phyloP scores from a whole-genome alignment of 352 stramenopile genomes.

The Pythium guiyangense region DNA sequence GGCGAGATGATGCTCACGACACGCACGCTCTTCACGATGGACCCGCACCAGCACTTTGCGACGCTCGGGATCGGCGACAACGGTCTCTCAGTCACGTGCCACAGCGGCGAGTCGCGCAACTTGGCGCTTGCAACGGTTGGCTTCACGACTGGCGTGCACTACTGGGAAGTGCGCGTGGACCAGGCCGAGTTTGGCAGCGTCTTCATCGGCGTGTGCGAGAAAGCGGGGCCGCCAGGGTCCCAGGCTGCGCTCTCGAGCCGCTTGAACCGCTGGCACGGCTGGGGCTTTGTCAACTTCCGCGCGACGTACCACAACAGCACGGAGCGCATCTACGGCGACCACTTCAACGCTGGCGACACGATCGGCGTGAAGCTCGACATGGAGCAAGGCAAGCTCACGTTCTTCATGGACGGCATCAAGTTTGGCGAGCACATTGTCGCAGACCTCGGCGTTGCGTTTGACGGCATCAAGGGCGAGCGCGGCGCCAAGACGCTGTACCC shows the following conservation, averaged over 20 bases:
- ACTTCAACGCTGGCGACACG: conserved; percentile 95
- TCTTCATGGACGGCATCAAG: conserved; percentile 99
- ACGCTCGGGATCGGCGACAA: conserved; percentile 76
- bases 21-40: conserved; percentile 83
- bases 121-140: conserved; percentile 80
- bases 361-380: conserved; percentile 99
- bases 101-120: conserved; percentile 83
- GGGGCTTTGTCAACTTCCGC: conserved; percentile 98
- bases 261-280: conserved; percentile 89
- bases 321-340: conserved; percentile 87
- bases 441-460: conserved; percentile 96
- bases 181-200: conserved; percentile 97
- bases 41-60: conserved; percentile 73
- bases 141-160: conserved; percentile 92
- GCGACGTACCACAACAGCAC: conserved; percentile 92
- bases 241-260: conserved; percentile 70
- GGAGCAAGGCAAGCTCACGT: conserved; percentile 96
- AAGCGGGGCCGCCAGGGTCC: conserved; percentile 70
- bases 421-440: conserved; percentile 99
- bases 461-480: conserved; percentile 88
- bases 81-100: conserved; percentile 72
- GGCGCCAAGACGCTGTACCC: conserved; percentile 91
- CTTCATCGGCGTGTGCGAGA: conserved; percentile 96
- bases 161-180: conserved; percentile 97
- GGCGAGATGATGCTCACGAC: conserved; percentile 64